Evolutionary conservation across 257 asterid genomes (phyloP), one percentile per base, ranked within the genome.

Genomic region (Scutellaria galericulata): DNA sequence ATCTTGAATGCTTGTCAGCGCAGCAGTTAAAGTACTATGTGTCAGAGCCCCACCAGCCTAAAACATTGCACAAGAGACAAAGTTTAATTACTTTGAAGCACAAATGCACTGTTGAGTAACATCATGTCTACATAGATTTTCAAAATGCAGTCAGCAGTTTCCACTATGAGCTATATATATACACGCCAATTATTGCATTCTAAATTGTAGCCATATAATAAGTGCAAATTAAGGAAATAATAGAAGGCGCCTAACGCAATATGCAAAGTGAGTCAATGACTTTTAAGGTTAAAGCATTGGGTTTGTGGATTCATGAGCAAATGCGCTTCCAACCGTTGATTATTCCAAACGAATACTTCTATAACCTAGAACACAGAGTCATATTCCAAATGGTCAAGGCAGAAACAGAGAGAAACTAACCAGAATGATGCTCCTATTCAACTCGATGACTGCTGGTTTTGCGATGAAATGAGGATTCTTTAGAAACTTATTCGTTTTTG

Each of bases 391-490:
- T 67, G 44, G 50, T 48, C 46, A 53, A 42, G 12, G 78, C 47
- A 73, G 62, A 56, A 71, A 52, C 54, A 40, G 59, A 64, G 35
- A 77, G 15, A 75, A 46, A 75, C 80, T 59, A 42, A 91, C 99
- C 93, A 89, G 85, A 86, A 91, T 85, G 66, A 94, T 91, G 79
- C 99, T 94, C 80, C 94, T 83, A 75, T 88, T 94, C 85, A 94
- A 86, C 75, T 94, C 97, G 68, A 94, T 77, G 77, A 89, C 87
- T 7, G 96, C 97, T 41, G 98, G 98, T 69, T 94, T 94, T 51
- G 96, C 99, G 97, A 88, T 86, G 86, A 89, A 94, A 74, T 94
- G 96, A 45, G 96, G 96, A 83, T 84, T 91, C 83, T 94, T 94
- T 68, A 89, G 89, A 84, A 91, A 80, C 80, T 91, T 94, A 9